These are phyloP conservation scores for Zygoascus flipseniorum DNA, from an alignment of 805 yeast species.

Conservation along the genomic window DNA sequence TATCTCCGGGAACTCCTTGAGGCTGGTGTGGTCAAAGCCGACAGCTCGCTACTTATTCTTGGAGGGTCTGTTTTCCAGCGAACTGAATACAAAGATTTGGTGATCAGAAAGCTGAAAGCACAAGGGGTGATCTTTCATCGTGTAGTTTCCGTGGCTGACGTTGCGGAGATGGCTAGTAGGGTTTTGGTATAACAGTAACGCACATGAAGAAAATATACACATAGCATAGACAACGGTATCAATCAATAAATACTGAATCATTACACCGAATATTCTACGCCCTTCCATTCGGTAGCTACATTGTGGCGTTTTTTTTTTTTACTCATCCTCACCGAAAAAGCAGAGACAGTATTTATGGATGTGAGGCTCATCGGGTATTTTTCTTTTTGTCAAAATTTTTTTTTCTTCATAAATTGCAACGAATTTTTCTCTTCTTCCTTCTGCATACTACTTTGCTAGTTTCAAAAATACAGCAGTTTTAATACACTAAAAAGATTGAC, in stretches of 20 bases:
- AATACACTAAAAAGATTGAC: not conserved
- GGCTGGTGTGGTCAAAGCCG: constrained; percentile 5
- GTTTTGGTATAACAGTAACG: not conserved
- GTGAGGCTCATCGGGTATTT: not conserved
- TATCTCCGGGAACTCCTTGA: constrained; percentile 2
- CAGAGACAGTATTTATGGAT: not conserved
- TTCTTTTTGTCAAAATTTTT: not conserved
- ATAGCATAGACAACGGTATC: too few species aligned
- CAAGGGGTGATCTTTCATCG: constrained; percentile 4
- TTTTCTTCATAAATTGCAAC: not conserved
- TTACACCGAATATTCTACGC: too few species aligned
- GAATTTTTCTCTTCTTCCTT: not conserved
- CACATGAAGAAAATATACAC: too few species aligned
- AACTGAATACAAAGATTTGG: constrained; percentile 1
- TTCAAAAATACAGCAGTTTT: too few species aligned
- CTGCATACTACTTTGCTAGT: not conserved
- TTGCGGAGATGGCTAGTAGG: constrained; percentile 10
- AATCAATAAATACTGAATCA: too few species aligned
- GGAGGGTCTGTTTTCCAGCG: constrained; percentile 13
- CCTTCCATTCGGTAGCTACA: too few species aligned
- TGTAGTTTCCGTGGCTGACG: constrained; percentile 7
- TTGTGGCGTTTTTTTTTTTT: not conserved
- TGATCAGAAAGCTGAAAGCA: constrained; percentile 2
- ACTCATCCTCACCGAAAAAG: not conserved
- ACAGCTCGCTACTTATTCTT: constrained; percentile 7